Percentiles rank a stretch among this genome's conserved stretches.
Conservation (phyloP, 495 filamentous ascomycete genomes). For the Neurospora sp. region DNA sequence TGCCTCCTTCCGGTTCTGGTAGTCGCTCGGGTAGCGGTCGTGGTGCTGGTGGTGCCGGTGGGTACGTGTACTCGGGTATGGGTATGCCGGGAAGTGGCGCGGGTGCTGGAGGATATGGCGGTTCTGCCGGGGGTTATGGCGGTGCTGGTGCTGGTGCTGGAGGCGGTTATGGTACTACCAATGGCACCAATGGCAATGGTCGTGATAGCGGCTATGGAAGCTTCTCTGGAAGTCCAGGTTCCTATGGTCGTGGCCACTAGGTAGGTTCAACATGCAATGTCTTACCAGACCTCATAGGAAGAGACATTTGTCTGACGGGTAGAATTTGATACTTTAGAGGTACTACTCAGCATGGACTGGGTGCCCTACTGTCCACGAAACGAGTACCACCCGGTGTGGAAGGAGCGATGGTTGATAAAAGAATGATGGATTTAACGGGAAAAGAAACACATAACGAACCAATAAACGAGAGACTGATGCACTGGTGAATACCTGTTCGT, state of each 20-base stretch:
- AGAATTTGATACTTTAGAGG: no score
- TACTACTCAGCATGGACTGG: neutral
- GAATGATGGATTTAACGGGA: neutral
- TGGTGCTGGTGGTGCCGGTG: neutral
- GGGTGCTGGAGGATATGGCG: no score
- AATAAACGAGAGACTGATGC: neutral
- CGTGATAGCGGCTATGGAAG: neutral
- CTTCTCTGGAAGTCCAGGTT: neutral
- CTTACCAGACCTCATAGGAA: neutral
- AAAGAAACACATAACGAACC: neutral
- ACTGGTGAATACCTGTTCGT: neutral
- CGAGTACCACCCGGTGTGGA: neutral
- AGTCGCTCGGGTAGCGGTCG: neutral
- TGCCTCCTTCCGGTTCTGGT: neutral
- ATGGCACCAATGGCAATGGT: neutral
- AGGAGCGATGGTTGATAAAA: neutral
- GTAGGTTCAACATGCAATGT: neutral
- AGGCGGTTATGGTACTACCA: neutral
- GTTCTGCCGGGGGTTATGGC: neutral
- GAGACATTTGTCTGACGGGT: neutral
- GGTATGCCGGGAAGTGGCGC: neutral
- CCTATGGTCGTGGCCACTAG: neutral
- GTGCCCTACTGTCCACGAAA: fast-evolving
- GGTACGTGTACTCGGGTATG: neutral
- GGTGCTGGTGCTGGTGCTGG: neutral